Evolutionary conservation across 139 green algal genomes (phyloP).

Genomic region (Chlamydomonas sphaeroides): DNA sequence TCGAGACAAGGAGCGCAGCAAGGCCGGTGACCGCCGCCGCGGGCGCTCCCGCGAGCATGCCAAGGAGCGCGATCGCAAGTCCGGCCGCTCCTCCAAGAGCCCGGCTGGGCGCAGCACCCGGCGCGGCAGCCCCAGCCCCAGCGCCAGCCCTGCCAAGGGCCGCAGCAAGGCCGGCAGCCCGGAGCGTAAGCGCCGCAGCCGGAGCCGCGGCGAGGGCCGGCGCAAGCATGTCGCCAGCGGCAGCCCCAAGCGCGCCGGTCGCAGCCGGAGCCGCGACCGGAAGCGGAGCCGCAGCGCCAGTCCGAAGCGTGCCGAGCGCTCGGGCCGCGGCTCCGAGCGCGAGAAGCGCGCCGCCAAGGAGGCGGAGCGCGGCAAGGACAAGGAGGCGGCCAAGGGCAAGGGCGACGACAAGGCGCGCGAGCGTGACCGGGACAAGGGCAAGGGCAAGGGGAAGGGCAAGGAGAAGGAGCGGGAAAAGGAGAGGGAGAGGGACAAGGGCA

Average conservation of each 20-base stretch:
- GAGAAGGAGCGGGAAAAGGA: neutral
- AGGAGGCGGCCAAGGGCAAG: neutral
- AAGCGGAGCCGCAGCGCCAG: neutral
- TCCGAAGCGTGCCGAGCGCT: neutral
- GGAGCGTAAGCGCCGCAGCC: slow-evolving; percentile 5
- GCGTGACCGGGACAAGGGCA: neutral
- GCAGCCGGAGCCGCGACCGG: neutral
- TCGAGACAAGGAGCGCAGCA: neutral
- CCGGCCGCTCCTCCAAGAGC: neutral
- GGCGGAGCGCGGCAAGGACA: neutral
- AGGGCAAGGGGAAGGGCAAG: neutral
- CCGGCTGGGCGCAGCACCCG: too few species aligned
- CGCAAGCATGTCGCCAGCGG: neutral
- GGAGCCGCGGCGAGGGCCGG: neutral
- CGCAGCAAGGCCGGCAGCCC: neutral
- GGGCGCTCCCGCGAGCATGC: neutral
- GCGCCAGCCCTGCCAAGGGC: neutral
- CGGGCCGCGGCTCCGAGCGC: too few species aligned
- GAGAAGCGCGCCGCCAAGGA: neutral
- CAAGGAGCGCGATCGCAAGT: neutral
- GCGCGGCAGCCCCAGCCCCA: neutral
- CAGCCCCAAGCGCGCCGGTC: neutral
- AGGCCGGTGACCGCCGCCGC: neutral
- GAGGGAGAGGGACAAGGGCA: neutral
- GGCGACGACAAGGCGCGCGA: neutral